Percentiles rank a stretch among this genome's conserved stretches.
These are phyloP conservation scores for Penicillium polonicum DNA, from an alignment of 2,329 filamentous ascomycete genomes.

Conservation along the genomic window DNA sequence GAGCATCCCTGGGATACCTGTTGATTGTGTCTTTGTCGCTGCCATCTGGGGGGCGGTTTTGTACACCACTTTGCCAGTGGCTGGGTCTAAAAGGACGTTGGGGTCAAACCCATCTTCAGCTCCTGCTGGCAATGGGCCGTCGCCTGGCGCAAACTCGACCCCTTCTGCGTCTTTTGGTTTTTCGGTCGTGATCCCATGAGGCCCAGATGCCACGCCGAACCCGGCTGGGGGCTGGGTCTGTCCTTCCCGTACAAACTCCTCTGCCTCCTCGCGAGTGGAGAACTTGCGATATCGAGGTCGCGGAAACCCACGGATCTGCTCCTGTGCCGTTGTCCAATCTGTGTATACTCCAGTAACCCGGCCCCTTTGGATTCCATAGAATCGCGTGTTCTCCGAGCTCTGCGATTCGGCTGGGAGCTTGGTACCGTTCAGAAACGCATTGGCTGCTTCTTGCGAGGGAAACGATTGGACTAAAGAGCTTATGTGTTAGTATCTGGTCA, in stretches of 20 bases:
- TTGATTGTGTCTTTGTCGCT: conserved; percentile 47
- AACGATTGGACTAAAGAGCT: conserved; percentile 74
- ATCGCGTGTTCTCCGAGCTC: conserved; percentile 47
- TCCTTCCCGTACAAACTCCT: conserved; percentile 65
- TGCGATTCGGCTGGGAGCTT: conserved; percentile 44
- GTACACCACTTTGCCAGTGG: conserved; percentile 55
- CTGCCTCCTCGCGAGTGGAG: conserved; percentile 66
- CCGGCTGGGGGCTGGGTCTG: conserved; percentile 28
- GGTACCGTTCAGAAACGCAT: conserved; percentile 69
- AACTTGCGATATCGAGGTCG: conserved; percentile 70
- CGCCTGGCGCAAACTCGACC: conserved; percentile 51
- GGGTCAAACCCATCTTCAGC: conserved; percentile 63
- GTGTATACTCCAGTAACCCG: conserved; percentile 62
- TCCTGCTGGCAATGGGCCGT: conserved; percentile 55
- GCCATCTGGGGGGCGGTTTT: conserved; percentile 54
- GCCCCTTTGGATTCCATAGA: conserved; percentile 61
- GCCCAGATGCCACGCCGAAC: conserved; percentile 33
- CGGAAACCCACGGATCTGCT: conserved; percentile 72
- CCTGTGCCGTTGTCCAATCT: conserved; percentile 67
- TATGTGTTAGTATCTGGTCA: not conserved
- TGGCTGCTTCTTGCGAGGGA: conserved; percentile 68
- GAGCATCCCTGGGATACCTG: conserved; percentile 51
- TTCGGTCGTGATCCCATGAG: conserved; percentile 42
- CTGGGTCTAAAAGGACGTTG: conserved; percentile 54
- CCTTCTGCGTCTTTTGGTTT: conserved; percentile 45